A percentile compares a stretch with the other conserved stretches of the same genome.
phyloP scores from a whole-genome alignment of 1,139 yeast species.

The Tardiomyces digboiensis region DNA sequence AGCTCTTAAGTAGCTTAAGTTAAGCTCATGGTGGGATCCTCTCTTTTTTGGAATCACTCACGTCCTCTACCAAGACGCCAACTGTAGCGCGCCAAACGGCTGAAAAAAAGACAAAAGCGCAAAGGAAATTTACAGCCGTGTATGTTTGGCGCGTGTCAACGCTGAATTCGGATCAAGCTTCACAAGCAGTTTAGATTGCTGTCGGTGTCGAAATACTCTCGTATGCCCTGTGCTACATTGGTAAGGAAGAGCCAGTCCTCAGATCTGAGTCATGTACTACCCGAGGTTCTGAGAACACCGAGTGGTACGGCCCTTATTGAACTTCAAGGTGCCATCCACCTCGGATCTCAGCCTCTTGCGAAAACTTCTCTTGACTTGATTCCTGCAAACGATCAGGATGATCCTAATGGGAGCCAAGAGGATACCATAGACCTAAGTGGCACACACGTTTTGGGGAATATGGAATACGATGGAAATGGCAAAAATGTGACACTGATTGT shows the following conservation, averaged over 20 bases:
- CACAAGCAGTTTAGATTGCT: too few relatives aligned
- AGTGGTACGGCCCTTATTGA: not conserved
- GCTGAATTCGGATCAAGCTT: too few relatives aligned
- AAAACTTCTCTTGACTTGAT: not conserved
- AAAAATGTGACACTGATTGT: not conserved
- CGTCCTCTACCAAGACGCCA: too few relatives aligned
- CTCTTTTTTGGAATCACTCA: too few relatives aligned
- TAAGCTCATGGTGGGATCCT: too few relatives aligned
- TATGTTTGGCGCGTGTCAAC: too few relatives aligned
- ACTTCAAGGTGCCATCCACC: not conserved
- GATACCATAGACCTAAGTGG: not conserved
- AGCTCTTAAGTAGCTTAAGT: too few relatives aligned
- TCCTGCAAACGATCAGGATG: not conserved
- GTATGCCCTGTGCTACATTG: not conserved
- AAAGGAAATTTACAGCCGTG: too few relatives aligned
- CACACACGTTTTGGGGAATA: not conserved
- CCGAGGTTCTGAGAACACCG: not conserved
- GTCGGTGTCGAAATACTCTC: too few relatives aligned
- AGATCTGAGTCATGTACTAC: not conserved
- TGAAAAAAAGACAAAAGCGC: too few relatives aligned
- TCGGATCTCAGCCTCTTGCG: not conserved
- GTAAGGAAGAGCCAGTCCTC: not conserved
- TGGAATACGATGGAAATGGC: not conserved
- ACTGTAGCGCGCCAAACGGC: too few relatives aligned
- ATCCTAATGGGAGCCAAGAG: not conserved